Conservation (phyloP, 208 protist genomes). For the Porcisia deanei region DNA sequence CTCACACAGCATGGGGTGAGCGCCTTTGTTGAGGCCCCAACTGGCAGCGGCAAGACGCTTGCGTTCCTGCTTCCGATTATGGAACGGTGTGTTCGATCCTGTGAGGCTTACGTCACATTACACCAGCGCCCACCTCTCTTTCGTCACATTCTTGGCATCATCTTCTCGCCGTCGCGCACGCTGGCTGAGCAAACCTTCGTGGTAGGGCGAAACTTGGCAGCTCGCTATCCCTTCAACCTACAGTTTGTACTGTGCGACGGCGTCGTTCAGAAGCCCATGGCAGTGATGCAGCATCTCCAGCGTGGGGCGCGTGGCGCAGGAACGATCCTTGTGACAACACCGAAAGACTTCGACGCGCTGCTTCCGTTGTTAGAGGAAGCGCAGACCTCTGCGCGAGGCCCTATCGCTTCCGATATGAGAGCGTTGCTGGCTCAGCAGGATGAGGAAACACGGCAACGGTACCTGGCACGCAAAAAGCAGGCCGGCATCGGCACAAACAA, state of each 20-base stretch:
- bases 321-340: constrained; percentile 80
- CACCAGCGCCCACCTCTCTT: constrained; percentile 61
- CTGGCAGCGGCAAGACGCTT: constrained; percentile 98
- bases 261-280: constrained; percentile 42
- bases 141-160: constrained; percentile 67
- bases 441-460: constrained; percentile 52
- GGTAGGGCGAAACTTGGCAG: constrained; percentile 66
- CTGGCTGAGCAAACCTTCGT: constrained; percentile 90
- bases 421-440: constrained; percentile 54
- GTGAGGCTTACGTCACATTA: constrained; percentile 46
- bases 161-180: constrained; percentile 83
- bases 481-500: not conserved
- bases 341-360: constrained; percentile 65
- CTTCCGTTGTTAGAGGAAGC: constrained; percentile 31
- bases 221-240: constrained; percentile 73
- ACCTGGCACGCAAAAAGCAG: constrained; percentile 13
- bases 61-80: constrained; percentile 92
- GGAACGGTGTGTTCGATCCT: constrained; percentile 70
- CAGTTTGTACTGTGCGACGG: constrained; percentile 83
- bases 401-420: constrained; percentile 5
- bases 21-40: constrained; percentile 95
- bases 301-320: constrained; percentile 62
- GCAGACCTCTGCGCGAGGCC: not conserved
- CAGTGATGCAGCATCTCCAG: constrained; percentile 46
- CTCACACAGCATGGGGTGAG: constrained; percentile 54